Evolutionary conservation across 75 land plant genomes (phyloP).

Genomic region (Gnetum montanum): DNA sequence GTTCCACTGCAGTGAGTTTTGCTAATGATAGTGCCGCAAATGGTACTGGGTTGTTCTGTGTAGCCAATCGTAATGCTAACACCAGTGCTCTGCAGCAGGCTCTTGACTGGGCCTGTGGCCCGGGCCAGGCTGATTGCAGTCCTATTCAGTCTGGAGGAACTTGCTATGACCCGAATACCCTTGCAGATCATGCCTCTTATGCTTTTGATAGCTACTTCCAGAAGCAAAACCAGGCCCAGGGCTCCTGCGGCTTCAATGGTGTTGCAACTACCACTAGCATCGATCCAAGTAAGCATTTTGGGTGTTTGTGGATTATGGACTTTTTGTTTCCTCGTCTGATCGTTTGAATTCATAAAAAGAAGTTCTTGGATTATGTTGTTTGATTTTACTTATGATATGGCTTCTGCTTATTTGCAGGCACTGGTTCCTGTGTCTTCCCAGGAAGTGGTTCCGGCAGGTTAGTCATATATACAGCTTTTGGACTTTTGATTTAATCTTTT

Average conservation of each 20-base stretch:
- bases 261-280: conserved; percentile 33
- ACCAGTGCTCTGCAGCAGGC: conserved; percentile 39
- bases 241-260: conserved; percentile 55
- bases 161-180: conserved; percentile 54
- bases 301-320: not conserved
- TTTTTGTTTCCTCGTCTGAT: not conserved
- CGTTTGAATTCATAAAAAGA: not conserved
- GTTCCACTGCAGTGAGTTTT: too few species aligned
- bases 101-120: conserved; percentile 79
- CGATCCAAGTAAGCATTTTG: conserved; percentile 85
- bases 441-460: too few species aligned
- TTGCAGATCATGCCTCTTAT: conserved; percentile 58
- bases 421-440: conserved; percentile 22
- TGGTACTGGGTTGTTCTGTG: conserved; percentile 33
- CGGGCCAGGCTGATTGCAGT: conserved; percentile 53
- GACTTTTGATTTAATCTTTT: too few species aligned
- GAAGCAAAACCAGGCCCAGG: conserved; percentile 29
- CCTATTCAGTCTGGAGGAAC: conserved; percentile 54
- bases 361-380: not conserved
- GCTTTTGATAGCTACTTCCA: conserved; percentile 82
- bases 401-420: conserved; percentile 17
- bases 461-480: too few species aligned
- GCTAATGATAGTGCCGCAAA: conserved; percentile 21
- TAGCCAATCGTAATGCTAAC: conserved; percentile 53
- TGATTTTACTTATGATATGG: not conserved